Evolutionary conservation across 2,329 filamentous ascomycete species (phyloP).

Genomic region (Trichoderma atrobrunneum): DNA sequence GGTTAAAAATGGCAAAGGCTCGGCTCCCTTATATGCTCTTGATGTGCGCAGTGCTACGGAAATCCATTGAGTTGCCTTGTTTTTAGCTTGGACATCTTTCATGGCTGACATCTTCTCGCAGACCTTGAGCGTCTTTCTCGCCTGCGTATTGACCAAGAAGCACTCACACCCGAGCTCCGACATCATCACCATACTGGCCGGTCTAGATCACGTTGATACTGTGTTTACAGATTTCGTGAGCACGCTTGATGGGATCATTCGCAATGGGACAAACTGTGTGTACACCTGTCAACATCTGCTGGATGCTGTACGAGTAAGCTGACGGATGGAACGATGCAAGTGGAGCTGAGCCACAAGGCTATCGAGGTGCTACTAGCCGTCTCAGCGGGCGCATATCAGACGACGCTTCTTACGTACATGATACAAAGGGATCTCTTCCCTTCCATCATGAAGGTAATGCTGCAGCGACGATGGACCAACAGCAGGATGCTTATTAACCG

Average conservation of each 20-base stretch:
- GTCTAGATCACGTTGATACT: conserved; percentile 81
- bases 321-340: conserved; percentile 41
- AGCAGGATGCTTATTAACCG: conserved; percentile 2
- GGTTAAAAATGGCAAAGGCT: conserved; percentile 59
- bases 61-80: not conserved
- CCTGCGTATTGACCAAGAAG: conserved; percentile 77
- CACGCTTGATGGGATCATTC: conserved; percentile 77
- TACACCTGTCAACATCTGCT: conserved; percentile 26
- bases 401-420: conserved; percentile 89
- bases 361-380: conserved; percentile 79
- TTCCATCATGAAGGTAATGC: conserved; percentile 80
- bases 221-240: conserved; percentile 87
- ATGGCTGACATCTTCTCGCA: conserved; percentile 40
- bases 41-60: conserved; percentile 60
- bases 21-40: conserved; percentile 73
- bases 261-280: conserved; percentile 69
- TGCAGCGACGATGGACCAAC: not conserved
- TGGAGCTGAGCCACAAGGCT: conserved; percentile 73
- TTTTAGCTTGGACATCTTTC: conserved; percentile 33
- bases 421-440: conserved; percentile 93
- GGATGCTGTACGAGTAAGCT: conserved; percentile 21
- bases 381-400: conserved; percentile 92
- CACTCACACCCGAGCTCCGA: conserved; percentile 96
- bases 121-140: conserved; percentile 88
- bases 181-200: conserved; percentile 84